phyloP scores from a whole-genome alignment of 768 basidiomycete species.

The Xerocomellus intermedius region DNA sequence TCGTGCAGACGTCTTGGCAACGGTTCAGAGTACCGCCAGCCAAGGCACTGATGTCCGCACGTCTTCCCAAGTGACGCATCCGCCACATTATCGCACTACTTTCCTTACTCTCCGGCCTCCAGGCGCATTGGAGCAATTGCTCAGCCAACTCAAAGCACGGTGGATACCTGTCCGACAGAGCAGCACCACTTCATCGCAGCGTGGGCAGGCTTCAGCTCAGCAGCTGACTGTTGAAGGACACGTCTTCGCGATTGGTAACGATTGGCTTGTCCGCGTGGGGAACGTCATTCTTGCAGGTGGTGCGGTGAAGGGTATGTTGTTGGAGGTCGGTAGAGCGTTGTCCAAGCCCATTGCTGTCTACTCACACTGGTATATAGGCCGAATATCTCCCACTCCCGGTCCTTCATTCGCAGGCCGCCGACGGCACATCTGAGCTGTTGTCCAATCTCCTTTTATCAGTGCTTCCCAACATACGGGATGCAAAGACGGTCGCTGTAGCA shows the following conservation, averaged over 20 bases:
- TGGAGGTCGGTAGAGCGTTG: constrained; percentile 54
- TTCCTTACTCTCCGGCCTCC: constrained; percentile 76
- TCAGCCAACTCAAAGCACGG: constrained; percentile 69
- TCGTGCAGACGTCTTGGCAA: constrained; percentile 51
- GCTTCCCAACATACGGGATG: constrained; percentile 69
- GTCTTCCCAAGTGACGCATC: constrained; percentile 24
- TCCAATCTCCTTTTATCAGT: constrained; percentile 74
- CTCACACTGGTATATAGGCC: constrained; percentile 45
- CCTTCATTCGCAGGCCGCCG: constrained; percentile 59
- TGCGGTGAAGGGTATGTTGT: constrained; percentile 76
- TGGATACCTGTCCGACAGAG: constrained; percentile 71
- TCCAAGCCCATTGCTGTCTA: background rate
- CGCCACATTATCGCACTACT: constrained; percentile 68
- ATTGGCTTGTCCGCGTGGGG: constrained; percentile 80
- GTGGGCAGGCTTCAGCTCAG: constrained; percentile 51
- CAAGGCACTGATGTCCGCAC: constrained; percentile 13
- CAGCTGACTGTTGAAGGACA: constrained; percentile 74
- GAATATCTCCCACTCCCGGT: constrained; percentile 79
- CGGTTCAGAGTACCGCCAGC: constrained; percentile 40
- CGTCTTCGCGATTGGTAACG: constrained; percentile 73
- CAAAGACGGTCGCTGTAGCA: constrained; percentile 74
- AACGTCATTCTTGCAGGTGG: constrained; percentile 77
- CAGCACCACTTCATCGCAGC: constrained; percentile 36
- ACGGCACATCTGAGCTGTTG: constrained; percentile 70
- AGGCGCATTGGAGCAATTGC: constrained; percentile 69